Conservation (phyloP, 2,329 filamentous ascomycete genomes). For the Botrytis deweyae region DNA sequence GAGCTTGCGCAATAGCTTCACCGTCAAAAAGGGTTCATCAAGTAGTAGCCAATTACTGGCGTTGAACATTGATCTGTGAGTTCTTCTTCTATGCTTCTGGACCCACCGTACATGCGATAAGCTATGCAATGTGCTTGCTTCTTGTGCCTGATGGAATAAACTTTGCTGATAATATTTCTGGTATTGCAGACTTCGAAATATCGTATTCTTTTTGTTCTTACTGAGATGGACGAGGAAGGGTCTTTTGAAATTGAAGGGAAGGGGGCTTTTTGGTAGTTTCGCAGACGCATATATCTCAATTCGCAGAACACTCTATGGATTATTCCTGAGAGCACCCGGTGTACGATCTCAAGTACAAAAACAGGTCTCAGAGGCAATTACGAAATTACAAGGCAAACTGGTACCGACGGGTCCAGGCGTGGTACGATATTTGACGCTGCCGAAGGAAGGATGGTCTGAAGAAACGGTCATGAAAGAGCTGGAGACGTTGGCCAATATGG, state of each 20-base stretch:
- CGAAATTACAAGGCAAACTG: constrained; percentile 80
- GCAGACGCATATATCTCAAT: constrained; percentile 70
- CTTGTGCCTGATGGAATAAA: neutral
- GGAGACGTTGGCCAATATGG: constrained; percentile 74
- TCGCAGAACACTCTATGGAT: constrained; percentile 74
- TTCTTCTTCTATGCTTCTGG: constrained; percentile 28
- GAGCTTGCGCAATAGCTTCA: constrained; percentile 67
- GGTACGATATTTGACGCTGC: constrained; percentile 72
- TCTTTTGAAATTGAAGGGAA: constrained; percentile 83
- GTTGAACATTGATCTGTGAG: constrained; percentile 69
- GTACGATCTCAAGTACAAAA: constrained; percentile 83
- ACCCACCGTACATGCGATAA: constrained; percentile 11
- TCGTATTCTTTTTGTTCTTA: constrained; percentile 86
- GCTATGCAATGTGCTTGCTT: constrained; percentile 15
- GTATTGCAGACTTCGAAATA: constrained; percentile 69
- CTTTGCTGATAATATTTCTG: neutral
- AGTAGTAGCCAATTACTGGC: constrained; percentile 54
- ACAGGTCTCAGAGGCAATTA: constrained; percentile 76
- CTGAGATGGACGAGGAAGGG: constrained; percentile 77
- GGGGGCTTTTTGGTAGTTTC: constrained; percentile 78
- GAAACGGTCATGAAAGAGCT: constrained; percentile 81
- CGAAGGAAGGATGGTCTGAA: constrained; percentile 77
- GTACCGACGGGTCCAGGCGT: constrained; percentile 70
- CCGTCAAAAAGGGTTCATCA: constrained; percentile 57
- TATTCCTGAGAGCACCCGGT: constrained; percentile 82